These are phyloP conservation scores for Talaromyces amestolkiae DNA, from an alignment of 2,329 filamentous ascomycete species.

Conservation along the genomic window DNA sequence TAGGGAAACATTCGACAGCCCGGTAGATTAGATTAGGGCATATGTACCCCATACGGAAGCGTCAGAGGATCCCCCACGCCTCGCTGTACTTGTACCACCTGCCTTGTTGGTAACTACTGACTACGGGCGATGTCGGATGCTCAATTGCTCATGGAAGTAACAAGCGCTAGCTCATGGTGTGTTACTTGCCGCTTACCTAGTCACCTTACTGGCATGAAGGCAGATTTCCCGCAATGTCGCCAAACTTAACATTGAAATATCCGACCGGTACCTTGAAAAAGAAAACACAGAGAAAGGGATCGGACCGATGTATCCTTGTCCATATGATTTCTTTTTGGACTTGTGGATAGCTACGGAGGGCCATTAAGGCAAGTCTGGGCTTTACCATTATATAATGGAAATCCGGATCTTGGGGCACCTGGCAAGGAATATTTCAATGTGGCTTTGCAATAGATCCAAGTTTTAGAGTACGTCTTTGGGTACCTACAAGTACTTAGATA, in stretches of 20 bases:
- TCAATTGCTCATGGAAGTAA: neutral
- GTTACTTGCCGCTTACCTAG: neutral
- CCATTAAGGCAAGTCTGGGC: neutral
- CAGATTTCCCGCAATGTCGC: neutral
- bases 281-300: neutral
- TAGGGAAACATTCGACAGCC: conserved; percentile 1
- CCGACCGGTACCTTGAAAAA: conserved; percentile 1
- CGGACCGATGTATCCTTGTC: neutral
- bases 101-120: neutral
- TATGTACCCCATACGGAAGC: conserved; percentile 7
- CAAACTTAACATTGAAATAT: neutral
- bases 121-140: neutral
- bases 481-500: neutral
- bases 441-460: neutral
- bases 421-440: neutral
- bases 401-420: neutral
- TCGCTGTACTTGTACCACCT: neutral
- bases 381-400: neutral
- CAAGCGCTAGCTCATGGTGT: neutral
- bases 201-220: neutral
- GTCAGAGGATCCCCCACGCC: conserved; percentile 2
- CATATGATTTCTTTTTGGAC: neutral
- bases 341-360: neutral
- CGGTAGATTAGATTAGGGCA: neutral
- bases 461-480: neutral